Conservation (phyloP, 2,329 filamentous ascomycete genomes). For the Pseudogymnoascus sp. region DNA sequence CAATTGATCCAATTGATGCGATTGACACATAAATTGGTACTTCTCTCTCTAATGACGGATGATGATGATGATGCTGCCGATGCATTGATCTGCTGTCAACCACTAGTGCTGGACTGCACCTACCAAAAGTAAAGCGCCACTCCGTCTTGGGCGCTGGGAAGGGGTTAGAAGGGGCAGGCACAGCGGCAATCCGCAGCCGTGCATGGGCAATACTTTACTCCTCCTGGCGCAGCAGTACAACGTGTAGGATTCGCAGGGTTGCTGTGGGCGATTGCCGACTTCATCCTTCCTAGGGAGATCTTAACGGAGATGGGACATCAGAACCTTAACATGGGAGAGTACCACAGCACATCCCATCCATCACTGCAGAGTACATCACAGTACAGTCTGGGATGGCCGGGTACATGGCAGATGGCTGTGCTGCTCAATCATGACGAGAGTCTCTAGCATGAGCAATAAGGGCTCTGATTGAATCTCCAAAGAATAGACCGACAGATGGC, state of each 20-base stretch:
- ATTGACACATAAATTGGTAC: not conserved
- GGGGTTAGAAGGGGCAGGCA: not conserved
- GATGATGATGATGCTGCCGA: not conserved
- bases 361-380: not conserved
- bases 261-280: not conserved
- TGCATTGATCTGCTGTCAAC: conserved; percentile 2
- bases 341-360: not conserved
- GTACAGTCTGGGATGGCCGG: not conserved
- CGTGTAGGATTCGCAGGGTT: not conserved
- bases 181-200: not conserved
- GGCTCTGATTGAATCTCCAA: not conserved
- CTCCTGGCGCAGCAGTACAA: no score
- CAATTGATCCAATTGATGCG: not conserved
- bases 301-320: not conserved
- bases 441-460: not conserved
- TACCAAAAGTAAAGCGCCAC: not conserved
- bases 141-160: not conserved
- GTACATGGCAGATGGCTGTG: no score
- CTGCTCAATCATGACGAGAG: not conserved
- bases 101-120: not conserved
- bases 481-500: not conserved
- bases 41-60: not conserved
- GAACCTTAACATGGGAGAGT: not conserved
- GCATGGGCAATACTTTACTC: not conserved
- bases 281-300: not conserved